Conservation (phyloP, 345 rosid species). For the Durio zibethinus region DNA sequence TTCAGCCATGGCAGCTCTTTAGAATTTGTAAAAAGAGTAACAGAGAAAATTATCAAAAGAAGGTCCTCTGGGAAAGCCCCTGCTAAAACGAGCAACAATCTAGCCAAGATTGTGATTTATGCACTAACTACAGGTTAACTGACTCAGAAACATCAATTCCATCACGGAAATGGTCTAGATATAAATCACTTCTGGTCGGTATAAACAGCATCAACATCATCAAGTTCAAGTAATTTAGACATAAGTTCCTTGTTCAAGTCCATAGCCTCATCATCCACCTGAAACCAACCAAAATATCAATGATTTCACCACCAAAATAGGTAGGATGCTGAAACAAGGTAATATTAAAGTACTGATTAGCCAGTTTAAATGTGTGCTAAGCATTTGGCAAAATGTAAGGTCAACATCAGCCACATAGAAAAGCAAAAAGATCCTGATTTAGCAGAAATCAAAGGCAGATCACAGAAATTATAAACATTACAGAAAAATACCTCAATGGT, state of each 20-base stretch:
- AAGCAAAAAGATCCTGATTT: neutral
- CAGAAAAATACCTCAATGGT: constrained; percentile 58
- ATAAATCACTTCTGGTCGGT: constrained; percentile 63
- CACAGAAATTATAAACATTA: neutral
- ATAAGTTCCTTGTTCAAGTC: constrained; percentile 85
- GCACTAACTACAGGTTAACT: neutral
- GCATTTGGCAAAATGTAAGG: neutral
- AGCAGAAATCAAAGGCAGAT: neutral
- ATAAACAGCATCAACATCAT: constrained; percentile 88
- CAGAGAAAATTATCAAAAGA: neutral
- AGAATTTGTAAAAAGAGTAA: neutral
- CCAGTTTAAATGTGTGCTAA: neutral
- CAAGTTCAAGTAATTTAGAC: constrained; percentile 77
- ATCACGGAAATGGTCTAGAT: constrained; percentile 3
- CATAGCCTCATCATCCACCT: constrained; percentile 93
- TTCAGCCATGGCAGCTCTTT: neutral
- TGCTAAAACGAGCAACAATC: neutral
- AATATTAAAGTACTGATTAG: neutral
- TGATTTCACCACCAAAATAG: neutral
- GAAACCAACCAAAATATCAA: constrained; percentile 42
- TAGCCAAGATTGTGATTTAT: neutral
- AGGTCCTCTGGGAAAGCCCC: neutral
- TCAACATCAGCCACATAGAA: neutral
- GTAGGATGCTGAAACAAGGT: neutral
- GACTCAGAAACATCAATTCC: constrained; percentile 3